Base-by-base conservation (phyloP, 441 rosid species). In the Populus trichocarpa region DNA sequence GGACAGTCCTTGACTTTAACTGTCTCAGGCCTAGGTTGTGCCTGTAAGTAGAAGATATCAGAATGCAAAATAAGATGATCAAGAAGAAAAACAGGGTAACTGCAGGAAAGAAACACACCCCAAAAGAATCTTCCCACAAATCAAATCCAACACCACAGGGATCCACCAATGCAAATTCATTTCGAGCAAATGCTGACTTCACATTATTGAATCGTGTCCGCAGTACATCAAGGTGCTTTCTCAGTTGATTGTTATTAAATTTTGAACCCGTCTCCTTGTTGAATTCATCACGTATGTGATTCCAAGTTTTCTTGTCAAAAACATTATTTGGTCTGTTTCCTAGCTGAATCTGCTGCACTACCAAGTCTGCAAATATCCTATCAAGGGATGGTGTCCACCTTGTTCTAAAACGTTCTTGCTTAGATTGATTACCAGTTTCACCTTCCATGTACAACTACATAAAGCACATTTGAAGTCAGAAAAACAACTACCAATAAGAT, bases 271-370 rank as follows among this genome's bases (percentile, higher is more conserved):
- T 91, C 82, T 85, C 86, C 77, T 75, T 76, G 72, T 94, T 94
- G 84, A 94, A 92, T 70, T 92, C 96, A 36, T 84, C 84, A 0
- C 98, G 83, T 71, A 92, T 91, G 79, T 76, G 77, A 74, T 84
- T 86, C 98, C 97, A 91, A 1, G 94, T 87, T 74, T 90, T 94
- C 86, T 91, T 91, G 75, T 92, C 95, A 73, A 94, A 92, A 35
- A 88, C 87, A 84, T 87, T 85, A 82, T 91, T 88, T 4, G 88
- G 91, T 53, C 94, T 89, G 78, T 87, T 91, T 20, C 97, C 96
- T 69, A 81, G 79, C 70, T 84, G 87, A 79, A 94, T 94, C 83
- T 92, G 97, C 79, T 87, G 86, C 53, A 92, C 89, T n/a, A 94
- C 89, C 81, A 92, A 81, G 82, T 94, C 95, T 6, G 93, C 94